Conservation (phyloP, 805 yeast genomes). For the Hyphopichia homilentoma region DNA sequence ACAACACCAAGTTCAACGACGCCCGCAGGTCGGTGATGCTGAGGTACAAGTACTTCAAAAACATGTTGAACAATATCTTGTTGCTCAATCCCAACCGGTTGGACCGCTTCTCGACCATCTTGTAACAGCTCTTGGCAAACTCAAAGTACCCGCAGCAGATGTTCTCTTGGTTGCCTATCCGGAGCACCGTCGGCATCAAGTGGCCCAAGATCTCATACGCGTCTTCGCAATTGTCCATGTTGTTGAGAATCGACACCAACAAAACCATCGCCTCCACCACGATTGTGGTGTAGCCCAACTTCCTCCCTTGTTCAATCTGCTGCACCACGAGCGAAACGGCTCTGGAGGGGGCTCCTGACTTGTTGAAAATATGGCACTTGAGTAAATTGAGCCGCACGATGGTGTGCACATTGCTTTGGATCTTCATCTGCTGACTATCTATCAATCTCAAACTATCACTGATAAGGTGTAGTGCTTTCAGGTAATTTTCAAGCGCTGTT, state of each 20-base stretch:
- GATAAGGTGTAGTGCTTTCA: slow-evolving; percentile 23
- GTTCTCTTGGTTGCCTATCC: slow-evolving; percentile 34
- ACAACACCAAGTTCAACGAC: slow-evolving; percentile 33
- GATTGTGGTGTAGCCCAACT: slow-evolving; percentile 42
- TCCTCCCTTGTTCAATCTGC: slow-evolving; percentile 45
- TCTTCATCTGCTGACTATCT: slow-evolving; percentile 14
- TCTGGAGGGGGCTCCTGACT: slow-evolving; percentile 43
- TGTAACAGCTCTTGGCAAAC: slow-evolving; percentile 21
- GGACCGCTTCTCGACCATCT: slow-evolving; percentile 4
- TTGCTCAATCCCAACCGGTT: slow-evolving; percentile 1
- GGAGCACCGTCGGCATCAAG: slow-evolving; percentile 43
- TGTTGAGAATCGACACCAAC: slow-evolving; percentile 42
- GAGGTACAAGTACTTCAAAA: slow-evolving; percentile 36
- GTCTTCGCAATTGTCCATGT: slow-evolving; percentile 41
- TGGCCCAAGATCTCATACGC: slow-evolving; percentile 36
- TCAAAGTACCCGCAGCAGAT: slow-evolving; percentile 34
- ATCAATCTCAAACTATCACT: slow-evolving; percentile 15
- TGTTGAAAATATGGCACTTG: slow-evolving; percentile 42
- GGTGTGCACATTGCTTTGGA: slow-evolving; percentile 37
- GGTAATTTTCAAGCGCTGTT: slow-evolving; percentile 27
- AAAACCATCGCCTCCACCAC: slow-evolving; percentile 45
- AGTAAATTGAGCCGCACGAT: slow-evolving; percentile 44
- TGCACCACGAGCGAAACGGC: slow-evolving; percentile 49
- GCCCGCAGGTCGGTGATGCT: slow-evolving; percentile 44
- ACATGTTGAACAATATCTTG: slow-evolving; percentile 20